These are phyloP conservation scores for Wickerhamiella siamensis DNA, from an alignment of 805 yeast genomes.

Conservation along the genomic window DNA sequence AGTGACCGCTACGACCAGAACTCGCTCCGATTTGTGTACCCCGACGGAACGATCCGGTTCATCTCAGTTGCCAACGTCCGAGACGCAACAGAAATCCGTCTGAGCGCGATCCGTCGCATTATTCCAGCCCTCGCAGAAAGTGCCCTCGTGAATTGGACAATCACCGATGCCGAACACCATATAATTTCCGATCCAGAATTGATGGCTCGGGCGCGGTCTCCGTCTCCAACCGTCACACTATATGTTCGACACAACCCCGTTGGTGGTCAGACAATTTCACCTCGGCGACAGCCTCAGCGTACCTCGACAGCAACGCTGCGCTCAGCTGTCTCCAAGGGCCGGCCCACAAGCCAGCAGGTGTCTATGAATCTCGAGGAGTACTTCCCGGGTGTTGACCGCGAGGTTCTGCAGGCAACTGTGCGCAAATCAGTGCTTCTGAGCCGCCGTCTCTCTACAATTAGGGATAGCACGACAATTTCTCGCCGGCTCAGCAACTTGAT, in stretches of 20 bases:
- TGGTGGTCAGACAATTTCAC: neutral
- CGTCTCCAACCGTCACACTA: conserved; percentile 9
- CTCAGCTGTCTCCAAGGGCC: conserved; percentile 8
- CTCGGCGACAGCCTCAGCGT: conserved; percentile 27
- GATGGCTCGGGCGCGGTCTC: conserved; percentile 11
- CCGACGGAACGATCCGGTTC: conserved; percentile 8
- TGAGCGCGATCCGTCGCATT: conserved; percentile 5
- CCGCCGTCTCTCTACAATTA: conserved; percentile 36
- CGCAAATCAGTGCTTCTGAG: conserved; percentile 75
- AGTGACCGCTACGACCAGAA: neutral
- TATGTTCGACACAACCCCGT: neutral
- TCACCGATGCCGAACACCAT: conserved; percentile 2
- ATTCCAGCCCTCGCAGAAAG: conserved; percentile 10
- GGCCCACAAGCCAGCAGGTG: conserved; percentile 88
- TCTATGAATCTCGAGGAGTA: conserved; percentile 80
- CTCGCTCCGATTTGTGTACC: conserved; percentile 4
- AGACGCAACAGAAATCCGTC: conserved; percentile 12
- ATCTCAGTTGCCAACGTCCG: conserved; percentile 2
- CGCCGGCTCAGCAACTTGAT: conserved; percentile 15
- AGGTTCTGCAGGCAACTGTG: conserved; percentile 62
- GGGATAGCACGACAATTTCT: conserved; percentile 23
- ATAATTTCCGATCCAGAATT: conserved; percentile 11
- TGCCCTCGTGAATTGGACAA: conserved; percentile 6
- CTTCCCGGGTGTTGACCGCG: conserved; percentile 70
- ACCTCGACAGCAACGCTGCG: conserved; percentile 31